Percentiles rank a stretch among this genome's conserved stretches.
Conservation (phyloP, 225 moss, liverwort and hornwort species). For the Climacium dendroides region DNA sequence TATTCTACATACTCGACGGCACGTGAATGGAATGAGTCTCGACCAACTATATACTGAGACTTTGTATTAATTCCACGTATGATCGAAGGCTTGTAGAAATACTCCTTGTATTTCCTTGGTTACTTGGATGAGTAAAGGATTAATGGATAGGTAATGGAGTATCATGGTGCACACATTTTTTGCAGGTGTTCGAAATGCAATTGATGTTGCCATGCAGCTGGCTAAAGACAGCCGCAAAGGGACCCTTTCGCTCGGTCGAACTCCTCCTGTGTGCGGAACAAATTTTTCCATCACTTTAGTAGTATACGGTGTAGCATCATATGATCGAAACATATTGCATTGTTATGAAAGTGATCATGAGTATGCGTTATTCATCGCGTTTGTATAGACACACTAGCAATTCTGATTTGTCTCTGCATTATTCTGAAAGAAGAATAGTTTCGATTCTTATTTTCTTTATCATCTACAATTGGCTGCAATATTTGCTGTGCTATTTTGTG, state of each 20-base stretch:
- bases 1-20: neutral
- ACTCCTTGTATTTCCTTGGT: neutral
- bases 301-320: neutral
- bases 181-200: constrained; percentile 75
- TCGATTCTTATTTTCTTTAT: neutral
- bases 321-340: neutral
- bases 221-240: constrained; percentile 68
- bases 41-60: neutral
- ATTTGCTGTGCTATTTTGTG: neutral
- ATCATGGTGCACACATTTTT: neutral
- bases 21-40: neutral
- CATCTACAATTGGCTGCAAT: constrained; percentile 2
- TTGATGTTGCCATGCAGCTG: constrained; percentile 62
- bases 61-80: neutral
- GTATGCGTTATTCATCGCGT: neutral
- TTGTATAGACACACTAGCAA: neutral
- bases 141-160: neutral
- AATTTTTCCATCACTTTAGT: neutral
- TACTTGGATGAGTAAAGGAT: neutral
- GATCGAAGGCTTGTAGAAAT: neutral
- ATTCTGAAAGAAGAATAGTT: neutral
- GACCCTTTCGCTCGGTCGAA: constrained; percentile 70
- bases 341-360: neutral
- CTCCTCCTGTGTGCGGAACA: constrained; percentile 77
- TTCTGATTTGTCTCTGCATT: neutral